Conservation (phyloP, 345 rosid species). For the Anacardium occidentale region DNA sequence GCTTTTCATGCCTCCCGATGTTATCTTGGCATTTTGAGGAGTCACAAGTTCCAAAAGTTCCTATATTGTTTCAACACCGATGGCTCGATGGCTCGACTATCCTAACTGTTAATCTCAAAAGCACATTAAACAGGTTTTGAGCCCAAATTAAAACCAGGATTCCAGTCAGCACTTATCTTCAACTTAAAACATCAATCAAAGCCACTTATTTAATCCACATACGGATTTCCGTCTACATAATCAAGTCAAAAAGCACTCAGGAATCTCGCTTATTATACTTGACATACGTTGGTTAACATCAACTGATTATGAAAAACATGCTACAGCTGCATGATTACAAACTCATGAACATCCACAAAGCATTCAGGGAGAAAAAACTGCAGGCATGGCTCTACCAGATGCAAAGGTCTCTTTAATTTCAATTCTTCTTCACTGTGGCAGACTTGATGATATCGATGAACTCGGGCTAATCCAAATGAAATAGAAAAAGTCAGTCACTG, state of each 20-base stretch:
- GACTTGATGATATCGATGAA: slow-evolving; percentile 65
- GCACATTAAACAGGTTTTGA: no score
- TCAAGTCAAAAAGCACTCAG: background rate
- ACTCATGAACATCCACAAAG: background rate
- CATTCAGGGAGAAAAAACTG: slow-evolving; percentile 1
- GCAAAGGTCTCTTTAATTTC: slow-evolving; percentile 17
- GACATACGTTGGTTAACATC: background rate
- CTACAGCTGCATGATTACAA: slow-evolving; percentile 4
- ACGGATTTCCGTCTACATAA: background rate
- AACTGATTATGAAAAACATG: background rate
- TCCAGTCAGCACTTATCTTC: no score
- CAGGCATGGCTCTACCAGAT: background rate
- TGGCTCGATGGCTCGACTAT: no score
- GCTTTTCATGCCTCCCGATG: no score
- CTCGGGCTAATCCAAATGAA: slow-evolving; percentile 43
- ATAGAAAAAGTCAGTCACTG: background rate
- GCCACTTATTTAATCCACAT: background rate
- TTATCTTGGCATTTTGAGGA: no score
- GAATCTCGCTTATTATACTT: background rate
- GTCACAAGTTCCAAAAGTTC: no score
- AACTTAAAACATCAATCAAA: background rate
- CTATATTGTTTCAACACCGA: no score
- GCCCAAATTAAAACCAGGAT: no score
- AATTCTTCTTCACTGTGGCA: slow-evolving; percentile 52
- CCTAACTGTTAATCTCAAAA: no score